Percentiles rank a stretch among this genome's conserved stretches.
phyloP scores from a whole-genome alignment of 1,284 basidiomycete species.

The Leccinum griseonigrum region DNA sequence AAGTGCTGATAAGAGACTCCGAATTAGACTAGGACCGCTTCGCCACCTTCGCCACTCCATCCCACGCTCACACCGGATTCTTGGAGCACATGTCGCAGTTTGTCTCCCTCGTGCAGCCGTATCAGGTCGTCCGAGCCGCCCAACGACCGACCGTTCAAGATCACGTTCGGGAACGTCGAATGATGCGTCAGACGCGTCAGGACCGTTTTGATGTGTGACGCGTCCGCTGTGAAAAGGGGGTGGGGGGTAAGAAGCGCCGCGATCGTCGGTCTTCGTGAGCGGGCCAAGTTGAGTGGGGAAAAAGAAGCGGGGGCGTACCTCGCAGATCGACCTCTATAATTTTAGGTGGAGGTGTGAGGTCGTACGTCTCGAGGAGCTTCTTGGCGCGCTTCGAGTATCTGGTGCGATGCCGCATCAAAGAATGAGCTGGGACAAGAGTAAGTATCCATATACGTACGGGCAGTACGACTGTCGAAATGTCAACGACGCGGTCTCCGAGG shows the following conservation, averaged over 20 bases:
- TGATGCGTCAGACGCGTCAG: conserved; percentile 64
- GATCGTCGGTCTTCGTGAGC: neutral
- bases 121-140: conserved; percentile 72
- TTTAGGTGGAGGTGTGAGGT: conserved; percentile 65
- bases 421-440: neutral
- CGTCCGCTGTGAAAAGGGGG: conserved; percentile 47
- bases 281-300: neutral
- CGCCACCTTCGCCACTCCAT: conserved; percentile 11
- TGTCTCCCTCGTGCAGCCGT: conserved; percentile 18
- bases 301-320: conserved; percentile 35
- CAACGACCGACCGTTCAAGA: conserved; percentile 63
- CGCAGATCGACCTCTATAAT: conserved; percentile 76
- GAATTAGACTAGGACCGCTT: neutral
- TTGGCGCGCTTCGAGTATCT: conserved; percentile 75
- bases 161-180: conserved; percentile 73
- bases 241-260: neutral
- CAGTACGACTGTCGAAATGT: conserved; percentile 53
- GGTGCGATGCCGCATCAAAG: neutral
- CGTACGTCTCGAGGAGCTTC: conserved; percentile 59
- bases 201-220: conserved; percentile 59
- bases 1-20: neutral
- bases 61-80: conserved; percentile 16
- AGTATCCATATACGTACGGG: conserved; percentile 47
- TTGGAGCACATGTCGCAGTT: conserved; percentile 8
- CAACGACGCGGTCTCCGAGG: neutral